Evolutionary conservation across 176 grass and related monocot genomes (phyloP), one percentile per base, ranked within the genome.

Genomic region (Aegilops longissima): DNA sequence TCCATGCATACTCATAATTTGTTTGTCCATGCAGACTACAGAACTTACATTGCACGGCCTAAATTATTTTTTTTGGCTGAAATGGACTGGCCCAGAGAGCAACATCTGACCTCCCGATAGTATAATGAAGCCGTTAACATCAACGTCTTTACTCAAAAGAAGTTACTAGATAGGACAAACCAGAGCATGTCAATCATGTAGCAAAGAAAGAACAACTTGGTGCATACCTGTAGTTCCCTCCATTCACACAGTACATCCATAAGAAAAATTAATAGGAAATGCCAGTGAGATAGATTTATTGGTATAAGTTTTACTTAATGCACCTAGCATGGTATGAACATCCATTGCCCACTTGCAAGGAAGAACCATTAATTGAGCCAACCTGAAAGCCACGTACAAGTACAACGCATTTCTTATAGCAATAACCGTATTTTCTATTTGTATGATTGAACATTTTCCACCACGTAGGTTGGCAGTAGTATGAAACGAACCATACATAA

Each of bases 121-220:
- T 80, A 17, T 70, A 87, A 52, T 79, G 80, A 24, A 76, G 29
- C 38, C 4, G 51, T 65, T 39, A 89, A 8, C 42, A 79, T 63
- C 73, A 79, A 21, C 2, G 65, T 27, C 39, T 85, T 73, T 79
- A 31, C 40, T 85, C 20, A 18, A 66, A 83, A 66, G 65, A 79
- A 66, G 40, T 82, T 72, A 86, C 6, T 8, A 59, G 18, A 83
- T 24, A 66, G 77, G 84, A 83, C 79, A 77, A 86, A 16, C 18
- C 62, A 82, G 21, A 82, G 79, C 54, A 83, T 65, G 25, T 38
- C 65, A 83, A 79, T 82, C 47, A 82, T 86, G 11, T 21, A 47
- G 33, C n/a, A 78, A 25, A 58, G 54, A 86, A 76, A 24, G n/a
- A 86, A 33, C 2, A 69, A 80, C 40, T 66, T 80, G 56, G 83